These are phyloP conservation scores for Gossypium herbaceum DNA, from an alignment of 345 rosid genomes.

Conservation along the genomic window DNA sequence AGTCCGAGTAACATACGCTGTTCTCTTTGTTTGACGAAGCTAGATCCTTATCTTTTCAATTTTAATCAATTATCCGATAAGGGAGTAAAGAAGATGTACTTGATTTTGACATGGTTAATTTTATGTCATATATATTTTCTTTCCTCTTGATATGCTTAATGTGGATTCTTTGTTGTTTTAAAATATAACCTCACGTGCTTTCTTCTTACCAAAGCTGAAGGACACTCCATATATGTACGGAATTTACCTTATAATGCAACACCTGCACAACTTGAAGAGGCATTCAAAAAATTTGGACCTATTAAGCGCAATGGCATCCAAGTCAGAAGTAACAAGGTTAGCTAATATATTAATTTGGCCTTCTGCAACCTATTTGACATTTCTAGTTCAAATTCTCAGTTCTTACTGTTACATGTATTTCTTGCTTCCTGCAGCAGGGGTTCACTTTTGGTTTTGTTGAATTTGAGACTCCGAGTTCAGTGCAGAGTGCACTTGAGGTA, in stretches of 20 bases:
- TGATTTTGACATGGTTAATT: slow-evolving; percentile 6
- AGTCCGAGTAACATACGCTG: background rate
- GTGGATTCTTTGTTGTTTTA: slow-evolving; percentile 4
- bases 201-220: slow-evolving; percentile 37
- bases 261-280: slow-evolving; percentile 55
- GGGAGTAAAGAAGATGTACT: background rate
- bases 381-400: slow-evolving; percentile 6
- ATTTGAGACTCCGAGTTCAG: slow-evolving; percentile 45
- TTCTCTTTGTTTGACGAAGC: background rate
- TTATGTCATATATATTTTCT: background rate
- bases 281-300: slow-evolving; percentile 68
- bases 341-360: background rate
- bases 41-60: background rate
- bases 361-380: background rate
- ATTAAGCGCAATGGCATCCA: slow-evolving; percentile 72
- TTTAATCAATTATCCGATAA: background rate
- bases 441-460: slow-evolving; percentile 73
- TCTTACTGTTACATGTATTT: background rate
- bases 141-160: background rate
- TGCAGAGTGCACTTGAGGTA: slow-evolving; percentile 64
- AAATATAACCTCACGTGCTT: background rate
- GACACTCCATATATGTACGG: slow-evolving; percentile 68
- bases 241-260: slow-evolving; percentile 70
- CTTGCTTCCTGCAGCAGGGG: slow-evolving; percentile 43
- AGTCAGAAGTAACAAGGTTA: slow-evolving; percentile 78